Base-by-base conservation (phyloP, 2,329 filamentous ascomycete genomes). In the Chrysosphaeria jannelii region DNA sequence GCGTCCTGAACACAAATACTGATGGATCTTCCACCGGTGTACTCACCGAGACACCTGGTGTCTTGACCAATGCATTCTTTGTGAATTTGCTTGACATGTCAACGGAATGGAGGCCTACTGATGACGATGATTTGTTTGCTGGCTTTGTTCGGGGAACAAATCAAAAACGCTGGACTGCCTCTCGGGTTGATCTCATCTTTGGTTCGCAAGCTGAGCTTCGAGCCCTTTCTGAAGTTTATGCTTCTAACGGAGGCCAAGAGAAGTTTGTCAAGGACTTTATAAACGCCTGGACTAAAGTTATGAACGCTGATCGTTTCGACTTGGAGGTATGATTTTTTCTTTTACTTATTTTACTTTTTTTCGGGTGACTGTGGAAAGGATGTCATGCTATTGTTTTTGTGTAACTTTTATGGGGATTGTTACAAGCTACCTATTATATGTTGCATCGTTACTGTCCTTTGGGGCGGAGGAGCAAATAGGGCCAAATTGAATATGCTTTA, bases 1-100 rank as follows among this genome's bases (percentile, higher is more conserved):
- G 71, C 33, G 57, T 51, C 2, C 48, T 79, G 24, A 58, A 61
- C 38, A 48, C 57, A 39, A 79, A 78, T 51, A 72, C 51, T 30
- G 67, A 78, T 34, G 63, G 63, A 20, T 72, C 67, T 1, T 38
- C 48, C 13, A 43, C 58, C 27, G 71, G 71, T 28, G 53, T 78
- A 27, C 51, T 78, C 36, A 79, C 71, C 27, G 50, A 53, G 33
- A 51, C 49, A 6, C 64, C 67, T 1, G 71, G 71, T 20, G 44
- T 58, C 33, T 51, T 79, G 35, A 71, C 62, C 37, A 76, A 71
- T 43, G 71, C 78, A 46, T 79, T 75, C 54, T 79, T 79, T 37
- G 56, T 72, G 43, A 76, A 78, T 47, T 51, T 79, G 2, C 56
- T 79, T 13, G 68, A 75, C 36, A 57, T 53, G 35, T 47, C 44